phyloP scores from a whole-genome alignment of 371 early-diverging fungal genomes.

The Smittium culicis region DNA sequence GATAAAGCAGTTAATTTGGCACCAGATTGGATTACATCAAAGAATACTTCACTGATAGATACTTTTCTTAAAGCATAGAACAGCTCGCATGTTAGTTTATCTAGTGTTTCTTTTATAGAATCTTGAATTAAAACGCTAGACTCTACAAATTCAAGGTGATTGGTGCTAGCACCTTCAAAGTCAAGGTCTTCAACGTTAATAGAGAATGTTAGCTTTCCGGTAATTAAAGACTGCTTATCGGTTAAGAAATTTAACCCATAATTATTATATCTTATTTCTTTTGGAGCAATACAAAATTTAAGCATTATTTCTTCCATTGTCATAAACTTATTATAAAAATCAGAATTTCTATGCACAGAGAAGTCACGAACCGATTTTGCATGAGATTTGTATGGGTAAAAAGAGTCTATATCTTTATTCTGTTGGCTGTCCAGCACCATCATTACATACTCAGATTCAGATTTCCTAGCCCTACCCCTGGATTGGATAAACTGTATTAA shows the following conservation, averaged over 20 bases:
- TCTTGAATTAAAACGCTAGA: background rate
- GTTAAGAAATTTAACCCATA: too few species aligned
- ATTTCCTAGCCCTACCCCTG: conserved; percentile 75
- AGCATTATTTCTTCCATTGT: conserved; percentile 25
- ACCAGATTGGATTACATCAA: background rate
- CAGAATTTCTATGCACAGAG: conserved; percentile 16
- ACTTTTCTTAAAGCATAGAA: background rate
- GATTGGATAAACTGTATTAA: conserved; percentile 76
- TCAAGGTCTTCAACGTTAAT: too few species aligned
- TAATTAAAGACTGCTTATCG: too few species aligned
- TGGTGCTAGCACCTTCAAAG: too few species aligned
- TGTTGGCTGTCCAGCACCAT: conserved; percentile 43
- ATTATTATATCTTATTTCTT: too few species aligned
- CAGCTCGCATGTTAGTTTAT: background rate
- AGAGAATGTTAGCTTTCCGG: background rate
- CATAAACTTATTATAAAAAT: conserved; percentile 25
- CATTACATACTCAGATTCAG: conserved; percentile 56
- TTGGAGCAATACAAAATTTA: conserved; percentile 20
- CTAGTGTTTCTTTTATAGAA: background rate
- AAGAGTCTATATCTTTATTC: conserved; percentile 22
- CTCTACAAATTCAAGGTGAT: too few species aligned
- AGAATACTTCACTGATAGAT: background rate
- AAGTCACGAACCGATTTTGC: background rate
- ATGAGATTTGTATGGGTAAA: background rate
- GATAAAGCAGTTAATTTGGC: background rate